phyloP scores from a whole-genome alignment of 768 basidiomycete species.

The Leccinellum rugosiceps region DNA sequence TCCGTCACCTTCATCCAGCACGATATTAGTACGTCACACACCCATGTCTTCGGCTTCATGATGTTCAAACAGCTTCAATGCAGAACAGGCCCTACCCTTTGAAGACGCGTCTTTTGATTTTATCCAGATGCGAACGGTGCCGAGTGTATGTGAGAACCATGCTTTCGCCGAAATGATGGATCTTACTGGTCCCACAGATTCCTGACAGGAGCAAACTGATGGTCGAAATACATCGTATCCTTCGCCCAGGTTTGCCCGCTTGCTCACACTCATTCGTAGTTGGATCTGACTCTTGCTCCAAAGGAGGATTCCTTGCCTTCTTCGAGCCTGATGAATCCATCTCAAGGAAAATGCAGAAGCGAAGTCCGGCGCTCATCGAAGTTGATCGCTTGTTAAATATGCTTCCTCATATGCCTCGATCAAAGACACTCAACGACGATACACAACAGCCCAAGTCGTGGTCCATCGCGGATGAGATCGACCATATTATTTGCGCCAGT shows the following conservation, averaged over 20 bases:
- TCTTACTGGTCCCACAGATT: neutral
- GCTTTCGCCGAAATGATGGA: neutral
- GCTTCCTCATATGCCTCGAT: conserved; percentile 4
- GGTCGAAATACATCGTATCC: conserved; percentile 3
- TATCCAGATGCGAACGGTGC: conserved; percentile 9
- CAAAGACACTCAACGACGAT: neutral
- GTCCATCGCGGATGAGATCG: conserved; percentile 1
- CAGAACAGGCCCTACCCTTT: conserved; percentile 4
- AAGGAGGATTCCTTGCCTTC: conserved; percentile 4
- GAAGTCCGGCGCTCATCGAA: neutral
- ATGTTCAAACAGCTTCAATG: neutral
- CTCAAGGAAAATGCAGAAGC: neutral
- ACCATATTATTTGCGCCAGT: neutral
- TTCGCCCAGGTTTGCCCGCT: neutral
- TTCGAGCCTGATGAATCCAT: conserved; percentile 3
- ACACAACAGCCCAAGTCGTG: neutral
- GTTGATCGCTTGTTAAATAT: conserved; percentile 5
- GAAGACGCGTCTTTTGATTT: conserved; percentile 10
- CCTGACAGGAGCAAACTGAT: conserved; percentile 1
- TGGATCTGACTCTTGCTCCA: neutral
- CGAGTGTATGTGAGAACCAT: neutral
- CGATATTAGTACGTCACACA: neutral
- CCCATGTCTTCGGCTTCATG: neutral
- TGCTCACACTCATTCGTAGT: neutral
- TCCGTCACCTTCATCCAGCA: conserved; percentile 1